Base-by-base conservation (phyloP, 805 yeast species). In the Barnettozyma botsteinii region DNA sequence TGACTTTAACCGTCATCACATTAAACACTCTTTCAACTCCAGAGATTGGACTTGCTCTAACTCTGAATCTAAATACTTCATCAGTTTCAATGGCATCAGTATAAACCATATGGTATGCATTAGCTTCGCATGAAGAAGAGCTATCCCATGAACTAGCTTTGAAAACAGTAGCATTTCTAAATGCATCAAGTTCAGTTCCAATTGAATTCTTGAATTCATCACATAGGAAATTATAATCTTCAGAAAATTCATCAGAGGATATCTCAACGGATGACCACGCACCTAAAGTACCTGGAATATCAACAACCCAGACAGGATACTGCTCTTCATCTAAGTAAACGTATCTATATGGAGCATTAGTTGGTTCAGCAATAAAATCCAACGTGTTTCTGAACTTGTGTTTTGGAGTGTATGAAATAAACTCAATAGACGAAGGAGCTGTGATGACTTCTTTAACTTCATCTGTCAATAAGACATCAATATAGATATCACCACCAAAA, bases 241-340 rank as follows among this genome's bases (percentile, higher is more conserved):
- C 38, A 7, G 40, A 17, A 6, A 21, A 14, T 22, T 31, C 31
- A 15, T 18, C n/a, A 14, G 31, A 28, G 7, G 35, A 17, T 20
- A 38, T 19, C 11, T 22, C 29, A 22, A 38, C 34, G 17, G 39
- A 31, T 10, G 28, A 12, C 37, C 41, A 42, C 19, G 43, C 30
- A 9, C 45, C 40, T 17, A 41, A 24, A 5, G 40, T 22, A 7
- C 38, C 42, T 24, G 45, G 45, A 38, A 41, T 26, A 31, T 38
- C 42, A 25, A 41, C 38, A 14, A 33, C 28, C 45, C 45, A 41
- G n/a, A 14, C 18, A 21, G 45, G 42, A 12, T 23, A 30, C 12
- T 32, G 33, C 12, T 30, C 34, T 15, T 21, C 29, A 22, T 33
- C 31, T 15, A 29, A 31, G 25, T 27, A 38, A 8, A 31, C 26